Evolutionary conservation across 257 asterid genomes (phyloP).

Genomic region (Euphrasia confusa): DNA sequence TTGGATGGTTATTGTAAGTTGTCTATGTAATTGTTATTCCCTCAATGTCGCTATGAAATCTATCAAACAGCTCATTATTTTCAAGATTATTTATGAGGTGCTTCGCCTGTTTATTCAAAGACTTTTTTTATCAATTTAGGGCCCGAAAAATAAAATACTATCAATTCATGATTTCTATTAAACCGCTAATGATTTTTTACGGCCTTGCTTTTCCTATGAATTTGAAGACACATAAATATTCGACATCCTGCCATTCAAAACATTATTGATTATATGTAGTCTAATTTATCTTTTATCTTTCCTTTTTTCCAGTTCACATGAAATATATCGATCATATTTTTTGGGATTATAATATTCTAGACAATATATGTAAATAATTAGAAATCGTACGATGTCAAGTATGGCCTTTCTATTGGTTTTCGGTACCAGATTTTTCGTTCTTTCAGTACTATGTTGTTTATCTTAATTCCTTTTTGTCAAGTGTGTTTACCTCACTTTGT

Average conservation of each 20-base stretch:
- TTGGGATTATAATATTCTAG: too few relatives aligned
- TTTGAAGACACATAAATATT: too few relatives aligned
- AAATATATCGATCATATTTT: background rate
- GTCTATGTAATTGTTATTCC: conserved; percentile 6
- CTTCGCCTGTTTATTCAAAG: background rate
- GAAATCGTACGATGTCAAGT: too few relatives aligned
- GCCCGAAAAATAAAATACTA: background rate
- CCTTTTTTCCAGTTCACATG: too few relatives aligned
- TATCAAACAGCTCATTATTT: conserved; percentile 7
- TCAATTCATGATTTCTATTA: background rate
- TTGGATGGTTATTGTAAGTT: conserved; percentile 93
- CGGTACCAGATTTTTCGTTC: conserved; percentile 7
- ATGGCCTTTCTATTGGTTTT: too few relatives aligned
- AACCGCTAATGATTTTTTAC: too few relatives aligned
- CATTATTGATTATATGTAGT: too few relatives aligned
- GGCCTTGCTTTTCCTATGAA: too few relatives aligned
- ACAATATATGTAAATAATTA: too few relatives aligned
- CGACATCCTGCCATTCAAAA: too few relatives aligned
- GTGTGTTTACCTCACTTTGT: conserved; percentile 9
- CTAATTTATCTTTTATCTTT: too few relatives aligned
- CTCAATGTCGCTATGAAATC: background rate
- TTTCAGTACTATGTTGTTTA: background rate
- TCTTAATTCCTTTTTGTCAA: background rate
- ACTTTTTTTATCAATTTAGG: too few relatives aligned
- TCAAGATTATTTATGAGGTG: background rate